Evolutionary conservation across 2,329 filamentous ascomycete species (phyloP).

Genomic region (Pestalotiopsis sp.): DNA sequence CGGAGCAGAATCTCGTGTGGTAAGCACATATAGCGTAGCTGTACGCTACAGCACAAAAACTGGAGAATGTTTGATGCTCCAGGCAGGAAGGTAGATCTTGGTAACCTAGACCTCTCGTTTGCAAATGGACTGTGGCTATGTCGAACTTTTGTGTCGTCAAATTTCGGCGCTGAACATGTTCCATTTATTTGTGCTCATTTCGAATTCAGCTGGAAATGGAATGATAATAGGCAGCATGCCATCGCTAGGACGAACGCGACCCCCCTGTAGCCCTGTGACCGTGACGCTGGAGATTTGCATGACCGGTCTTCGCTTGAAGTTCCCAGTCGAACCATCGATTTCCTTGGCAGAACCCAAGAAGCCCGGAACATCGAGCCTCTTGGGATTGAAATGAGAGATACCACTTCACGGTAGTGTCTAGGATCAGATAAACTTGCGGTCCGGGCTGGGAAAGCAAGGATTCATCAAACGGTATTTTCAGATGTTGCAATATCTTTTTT

Average conservation of each 20-base stretch:
- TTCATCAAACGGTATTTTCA: not conserved
- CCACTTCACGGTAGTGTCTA: not conserved
- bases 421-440: conserved; percentile 4
- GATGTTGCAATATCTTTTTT: not conserved
- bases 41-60: not conserved
- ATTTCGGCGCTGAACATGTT: not conserved
- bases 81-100: not conserved
- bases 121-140: not conserved
- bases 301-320: not conserved
- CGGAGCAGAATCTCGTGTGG: not conserved
- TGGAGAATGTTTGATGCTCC: not conserved
- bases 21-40: not conserved
- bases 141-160: not conserved
- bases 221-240: not conserved
- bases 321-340: not conserved
- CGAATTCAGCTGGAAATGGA: not conserved
- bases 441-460: conserved; percentile 7
- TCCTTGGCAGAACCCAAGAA: not conserved
- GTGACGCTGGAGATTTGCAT: conserved; percentile 1
- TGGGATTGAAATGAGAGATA: not conserved
- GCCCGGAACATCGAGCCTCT: not conserved
- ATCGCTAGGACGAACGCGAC: not conserved
- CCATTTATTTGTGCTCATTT: not conserved
- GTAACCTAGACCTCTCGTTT: not conserved
- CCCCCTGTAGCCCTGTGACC: not conserved